Evolutionary conservation across 139 green algal genomes (phyloP), one percentile per base, ranked within the genome.

Genomic region (Dunaliella sp.): DNA sequence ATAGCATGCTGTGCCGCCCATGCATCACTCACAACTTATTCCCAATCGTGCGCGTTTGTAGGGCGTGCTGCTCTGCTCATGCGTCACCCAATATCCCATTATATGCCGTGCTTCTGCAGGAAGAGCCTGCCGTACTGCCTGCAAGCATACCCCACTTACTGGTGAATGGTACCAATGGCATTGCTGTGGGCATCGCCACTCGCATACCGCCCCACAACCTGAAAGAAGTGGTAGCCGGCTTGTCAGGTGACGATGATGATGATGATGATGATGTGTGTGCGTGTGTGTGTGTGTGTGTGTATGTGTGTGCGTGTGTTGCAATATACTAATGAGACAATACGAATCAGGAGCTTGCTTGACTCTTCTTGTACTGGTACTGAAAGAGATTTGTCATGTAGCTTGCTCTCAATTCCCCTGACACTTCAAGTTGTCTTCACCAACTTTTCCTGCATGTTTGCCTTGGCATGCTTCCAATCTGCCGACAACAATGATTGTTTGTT

Each of bases 161-260:
- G 1, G 87, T 99, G 79, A 99, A 99, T 86, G 97, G 97, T 37
- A 90, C 84, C 79, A 92, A 82, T 1, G 97, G 97, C 65, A 99
- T 99, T 80, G 97, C 97, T 26, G 97, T 99, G 34, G 97, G 96
- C 74, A 97, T 99, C 74, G 97, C 97, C 73, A 99, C 97, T 58
- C 93, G 90, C 81, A 98, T 99, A 80, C 97, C 97, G 7, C 96
- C 97, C 0, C 97, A 99, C 92, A 99, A 99, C 91, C 86, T 99
- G 85, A 36, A 78, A 38, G 97, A 99, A 89, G 95, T 99, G 30
- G 93, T 97, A n/a, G 84, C 88, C 21, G 97, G 90, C 24, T 88
- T 99, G 22, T 28, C 36, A 82, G 80, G 74, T 82, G 3, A 80
- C 31, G 26, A 34, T 82, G 77, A 22, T n/a, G n/a, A 34, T 82